Percentiles rank a stretch among this genome's conserved stretches.
Conservation (phyloP, 148 eudicot species). For the Fagopyrum esculentum region DNA sequence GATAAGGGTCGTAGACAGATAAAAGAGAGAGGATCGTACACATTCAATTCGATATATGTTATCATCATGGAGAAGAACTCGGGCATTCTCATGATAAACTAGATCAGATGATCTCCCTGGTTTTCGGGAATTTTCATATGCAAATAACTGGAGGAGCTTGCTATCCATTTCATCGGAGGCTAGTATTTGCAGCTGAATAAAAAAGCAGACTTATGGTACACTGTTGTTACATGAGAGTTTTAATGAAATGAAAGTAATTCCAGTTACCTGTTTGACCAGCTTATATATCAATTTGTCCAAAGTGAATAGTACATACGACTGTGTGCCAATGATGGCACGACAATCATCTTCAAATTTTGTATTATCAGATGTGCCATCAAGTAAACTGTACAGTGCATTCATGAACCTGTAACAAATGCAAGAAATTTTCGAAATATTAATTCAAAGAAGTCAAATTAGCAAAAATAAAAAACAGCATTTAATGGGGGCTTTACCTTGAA, state of each 20-base stretch:
- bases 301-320: constrained; percentile 86
- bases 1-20: neutral
- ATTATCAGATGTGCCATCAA: constrained; percentile 91
- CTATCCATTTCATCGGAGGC: constrained; percentile 74
- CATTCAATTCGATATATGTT: constrained; percentile 81
- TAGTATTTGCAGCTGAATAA: constrained; percentile 75
- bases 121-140: constrained; percentile 77
- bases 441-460: neutral
- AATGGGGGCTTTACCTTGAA: constrained; percentile 41
- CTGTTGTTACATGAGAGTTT: neutral
- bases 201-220: neutral
- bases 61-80: constrained; percentile 85
- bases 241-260: neutral
- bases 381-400: constrained; percentile 68
- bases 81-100: constrained; percentile 84
- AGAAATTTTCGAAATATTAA: neutral
- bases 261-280: constrained; percentile 81
- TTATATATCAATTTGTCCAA: constrained; percentile 91
- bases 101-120: constrained; percentile 57
- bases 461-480: neutral
- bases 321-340: constrained; percentile 76
- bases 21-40: constrained; percentile 37
- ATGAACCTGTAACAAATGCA: constrained; percentile 51
- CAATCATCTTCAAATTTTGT: constrained; percentile 96
- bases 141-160: constrained; percentile 72